phyloP scores from a whole-genome alignment of 306 rosid genomes.

The Hippophae rhamnoides region DNA sequence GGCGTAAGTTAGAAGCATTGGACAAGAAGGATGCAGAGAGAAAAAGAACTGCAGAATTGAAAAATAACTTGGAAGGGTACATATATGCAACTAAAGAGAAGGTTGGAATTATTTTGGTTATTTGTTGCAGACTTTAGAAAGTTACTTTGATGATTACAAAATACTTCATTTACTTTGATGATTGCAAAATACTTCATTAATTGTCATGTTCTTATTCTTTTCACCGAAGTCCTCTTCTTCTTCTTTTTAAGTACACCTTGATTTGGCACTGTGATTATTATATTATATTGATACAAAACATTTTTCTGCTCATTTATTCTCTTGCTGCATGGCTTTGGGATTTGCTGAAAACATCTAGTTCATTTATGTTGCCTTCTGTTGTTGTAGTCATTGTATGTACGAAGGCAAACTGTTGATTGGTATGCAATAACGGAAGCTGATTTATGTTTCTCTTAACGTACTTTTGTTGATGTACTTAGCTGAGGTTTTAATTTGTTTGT shows the following conservation, averaged over 20 bases:
- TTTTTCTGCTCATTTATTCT: neutral
- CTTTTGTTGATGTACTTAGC: slow-evolving; percentile 1
- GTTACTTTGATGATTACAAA: slow-evolving; percentile 1
- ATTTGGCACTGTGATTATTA: neutral
- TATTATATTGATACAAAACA: neutral
- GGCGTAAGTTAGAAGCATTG: slow-evolving; percentile 57
- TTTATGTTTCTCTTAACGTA: no score
- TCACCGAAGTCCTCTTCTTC: neutral
- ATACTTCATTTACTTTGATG: neutral
- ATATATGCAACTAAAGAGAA: slow-evolving; percentile 83
- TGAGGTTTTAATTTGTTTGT: slow-evolving; percentile 3
- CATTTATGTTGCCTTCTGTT: no score
- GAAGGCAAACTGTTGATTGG: no score
- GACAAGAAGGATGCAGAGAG: slow-evolving; percentile 87
- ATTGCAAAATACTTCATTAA: no score
- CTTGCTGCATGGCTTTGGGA: neutral
- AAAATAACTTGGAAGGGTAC: slow-evolving; percentile 88
- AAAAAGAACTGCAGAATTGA: slow-evolving; percentile 82
- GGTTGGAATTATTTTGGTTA: slow-evolving; percentile 35
- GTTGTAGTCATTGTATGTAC: no score
- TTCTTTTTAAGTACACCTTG: neutral
- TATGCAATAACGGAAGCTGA: no score
- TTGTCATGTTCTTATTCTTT: neutral
- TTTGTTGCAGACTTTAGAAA: slow-evolving; percentile 6
- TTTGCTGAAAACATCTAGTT: neutral